Evolutionary conservation across 2,329 filamentous ascomycete species (phyloP).

Genomic region (Phaeosphaeria sp.): DNA sequence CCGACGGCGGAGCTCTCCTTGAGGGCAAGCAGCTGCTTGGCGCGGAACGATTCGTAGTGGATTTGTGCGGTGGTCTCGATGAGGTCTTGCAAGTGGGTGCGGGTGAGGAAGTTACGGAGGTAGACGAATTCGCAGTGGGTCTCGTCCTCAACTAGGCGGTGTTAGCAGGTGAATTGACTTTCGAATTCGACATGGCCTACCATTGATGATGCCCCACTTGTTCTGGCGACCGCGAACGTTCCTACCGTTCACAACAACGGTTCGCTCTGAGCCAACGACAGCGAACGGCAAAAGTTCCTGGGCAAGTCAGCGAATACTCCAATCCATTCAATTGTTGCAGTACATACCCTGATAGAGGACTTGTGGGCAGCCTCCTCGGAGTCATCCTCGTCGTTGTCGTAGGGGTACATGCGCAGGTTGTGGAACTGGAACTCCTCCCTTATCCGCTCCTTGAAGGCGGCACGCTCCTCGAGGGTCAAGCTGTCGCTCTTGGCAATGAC

Average conservation of each 20-base stretch:
- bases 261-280: conserved; percentile 97
- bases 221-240: conserved; percentile 98
- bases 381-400: conserved; percentile 98
- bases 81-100: conserved; percentile 96
- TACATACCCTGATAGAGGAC: conserved; percentile 88
- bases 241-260: conserved; percentile 95
- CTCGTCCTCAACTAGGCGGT: conserved; percentile 81
- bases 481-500: conserved; percentile 99
- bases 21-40: conserved; percentile 95
- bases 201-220: conserved; percentile 98
- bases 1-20: conserved; percentile 96
- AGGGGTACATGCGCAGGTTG: conserved; percentile 99
- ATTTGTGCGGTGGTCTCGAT: conserved; percentile 99
- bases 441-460: conserved; percentile 95
- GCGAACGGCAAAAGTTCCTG: conserved; percentile 95
- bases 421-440: conserved; percentile 99
- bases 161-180: conserved; percentile 17
- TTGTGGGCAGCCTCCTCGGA: conserved; percentile 95
- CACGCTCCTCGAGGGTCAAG: conserved; percentile 92
- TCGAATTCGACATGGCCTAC: conserved; percentile 20
- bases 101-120: conserved; percentile 96
- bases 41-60: conserved; percentile 99
- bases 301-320: conserved; percentile 41
- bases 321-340: background rate
- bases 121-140: conserved; percentile 99